Evolutionary conservation across 371 early-diverging fungal genomes (phyloP), one percentile per base, ranked within the genome.

Genomic region (Gilbertella persicaria): DNA sequence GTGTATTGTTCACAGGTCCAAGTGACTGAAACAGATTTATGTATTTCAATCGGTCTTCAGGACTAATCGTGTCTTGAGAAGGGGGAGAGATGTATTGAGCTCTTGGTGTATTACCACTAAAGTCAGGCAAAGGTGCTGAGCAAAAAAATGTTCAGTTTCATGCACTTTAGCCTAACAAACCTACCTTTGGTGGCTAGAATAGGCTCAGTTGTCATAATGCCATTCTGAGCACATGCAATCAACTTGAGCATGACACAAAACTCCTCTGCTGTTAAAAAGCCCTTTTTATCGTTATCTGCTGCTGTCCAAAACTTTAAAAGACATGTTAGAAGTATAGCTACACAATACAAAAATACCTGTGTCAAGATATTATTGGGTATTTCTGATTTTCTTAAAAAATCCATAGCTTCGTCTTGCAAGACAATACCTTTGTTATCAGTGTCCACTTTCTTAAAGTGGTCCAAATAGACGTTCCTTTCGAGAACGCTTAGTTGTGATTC

Each of bases 211-310:
- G 69, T 64, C 50, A 67, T 48, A 30, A 66, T 62, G 36, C 89
- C 90, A 54, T 79, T 79, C 62, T 96, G 97, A 20, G 88, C 91
- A 55, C 93, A 80, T 1, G 94, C 90, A 61, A 96, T 92, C 46
- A 94, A 65, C 65, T 95, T 96, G 54, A 95, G 65, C 0, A 91
- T 91, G 20, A 86, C 80, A 56, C 75, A 83, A 67, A 97, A 95
- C 44, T 83, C 88, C 35, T 75, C 67, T 33, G 80, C 75, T 20
- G 82, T 84, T 53, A 95, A 68, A 41, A 84, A 84, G 6, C 94
- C 96, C 61, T 88, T 86, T 57, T 82, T 80, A 20, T 90, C 91
- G 2, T 74, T 62, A 66, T 95, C 94, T 2, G 89, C 82, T 20
- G 88, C 71, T 44, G 83, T 78, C 96, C 95, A 95, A 44, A 97